Conservation (phyloP, 805 yeast genomes). For the Cyberlindnera galapagoensis region DNA sequence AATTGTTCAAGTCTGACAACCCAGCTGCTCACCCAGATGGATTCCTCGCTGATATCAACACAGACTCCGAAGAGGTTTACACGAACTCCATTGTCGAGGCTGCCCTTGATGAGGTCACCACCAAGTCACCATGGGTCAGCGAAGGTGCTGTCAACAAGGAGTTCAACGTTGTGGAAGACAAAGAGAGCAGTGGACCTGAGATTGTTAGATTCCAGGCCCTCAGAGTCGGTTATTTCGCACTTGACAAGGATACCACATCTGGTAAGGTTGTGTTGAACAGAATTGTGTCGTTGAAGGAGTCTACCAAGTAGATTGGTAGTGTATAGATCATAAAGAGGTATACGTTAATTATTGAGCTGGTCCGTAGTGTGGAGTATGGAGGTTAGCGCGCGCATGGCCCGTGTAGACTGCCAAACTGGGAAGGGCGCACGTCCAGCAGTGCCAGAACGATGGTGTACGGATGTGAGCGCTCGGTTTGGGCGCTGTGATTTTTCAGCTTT, state of each 20-base stretch:
- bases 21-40: conserved; percentile 89
- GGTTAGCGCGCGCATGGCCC: background rate
- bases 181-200: conserved; percentile 52
- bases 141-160: conserved; percentile 48
- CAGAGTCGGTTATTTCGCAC: conserved; percentile 91
- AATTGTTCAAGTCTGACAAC: conserved; percentile 83
- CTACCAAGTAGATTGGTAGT: conserved; percentile 19
- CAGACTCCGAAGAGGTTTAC: conserved; percentile 65
- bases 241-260: conserved; percentile 69
- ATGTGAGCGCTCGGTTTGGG: conserved; percentile 4
- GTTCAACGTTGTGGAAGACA: conserved; percentile 65
- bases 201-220: conserved; percentile 97
- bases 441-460: conserved; percentile 3
- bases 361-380: background rate
- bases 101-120: conserved; percentile 60
- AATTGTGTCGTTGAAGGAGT: conserved; percentile 87
- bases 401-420: too few relatives aligned
- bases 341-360: background rate
- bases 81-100: conserved; percentile 69
- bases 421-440: too few relatives aligned
- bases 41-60: conserved; percentile 75
- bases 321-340: background rate
- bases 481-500: conserved; percentile 20
- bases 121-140: conserved; percentile 70
- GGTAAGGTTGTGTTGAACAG: conserved; percentile 73